Evolutionary conservation across 805 yeast genomes (phyloP), one percentile per base, ranked within the genome.

Genomic region (Scheffersomyces stipitis): DNA sequence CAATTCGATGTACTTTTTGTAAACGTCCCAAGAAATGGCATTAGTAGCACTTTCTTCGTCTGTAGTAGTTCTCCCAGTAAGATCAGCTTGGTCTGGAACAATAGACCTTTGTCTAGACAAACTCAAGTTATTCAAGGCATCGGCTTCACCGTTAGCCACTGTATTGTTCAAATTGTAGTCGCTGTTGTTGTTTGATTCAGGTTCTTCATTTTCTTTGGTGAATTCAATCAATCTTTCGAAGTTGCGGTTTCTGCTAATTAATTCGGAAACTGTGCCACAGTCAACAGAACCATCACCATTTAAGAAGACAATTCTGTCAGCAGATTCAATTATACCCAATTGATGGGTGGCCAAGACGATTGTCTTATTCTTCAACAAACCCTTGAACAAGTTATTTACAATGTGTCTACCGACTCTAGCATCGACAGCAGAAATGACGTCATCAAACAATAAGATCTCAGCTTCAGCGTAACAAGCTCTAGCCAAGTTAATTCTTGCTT

Each of bases 191-290:
- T 39, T 35, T 56, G 23, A 56, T 50, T 68, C 45, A 13, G 33
- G 35, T 58, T 57, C 41, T 12, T 40, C 40, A 13, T 38, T 35
- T 10, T 56, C 61, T 23, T 47, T 39, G 39, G 71, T 62, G 47
- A 61, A 77, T 29, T 75, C 71, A 63, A 81, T 68, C 48, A 83
- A 64, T 10, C 71, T 66, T 15, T 60, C 61, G 51, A 86, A 81
- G 6, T 67, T 71, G 3, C 49, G 34, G 44, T 75, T 81, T 38
- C 62, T 52, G 5, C 28, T 33, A 14, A 42, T 42, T 38, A 69
- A 59, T 36, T 66, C 65, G 4, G 51, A 42, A 15, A 57, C 45
- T 1, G 61, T 49, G n/a, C 72, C 73, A 26, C 58, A 60, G 38
- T 69, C 73, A 32, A 62, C 56, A 3, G 66, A 41, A 5, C 74